These are phyloP conservation scores for Didymella keratinophila DNA, from an alignment of 2,329 filamentous ascomycete genomes.

Conservation along the genomic window DNA sequence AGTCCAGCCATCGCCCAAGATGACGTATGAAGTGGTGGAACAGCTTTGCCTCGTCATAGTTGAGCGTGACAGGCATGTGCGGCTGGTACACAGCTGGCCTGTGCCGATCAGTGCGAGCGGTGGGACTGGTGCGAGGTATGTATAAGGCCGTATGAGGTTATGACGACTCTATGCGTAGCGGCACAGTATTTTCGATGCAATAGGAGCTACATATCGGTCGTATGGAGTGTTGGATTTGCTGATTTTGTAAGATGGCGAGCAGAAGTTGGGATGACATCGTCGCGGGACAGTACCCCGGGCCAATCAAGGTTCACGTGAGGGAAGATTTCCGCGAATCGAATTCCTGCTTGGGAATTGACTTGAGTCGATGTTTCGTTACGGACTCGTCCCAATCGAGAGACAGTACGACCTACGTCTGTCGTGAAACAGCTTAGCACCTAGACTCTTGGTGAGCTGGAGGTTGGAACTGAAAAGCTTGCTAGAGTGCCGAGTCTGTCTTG, in stretches of 20 bases:
- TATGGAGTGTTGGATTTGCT: neutral
- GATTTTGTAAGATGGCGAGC: neutral
- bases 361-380: neutral
- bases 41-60: conserved; percentile 33
- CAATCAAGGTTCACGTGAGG: neutral
- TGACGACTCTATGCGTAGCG: neutral
- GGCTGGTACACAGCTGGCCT: neutral
- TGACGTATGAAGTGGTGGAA: conserved; percentile 41
- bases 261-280: neutral
- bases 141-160: neutral
- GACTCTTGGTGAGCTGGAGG: neutral
- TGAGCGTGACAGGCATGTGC: conserved; percentile 23
- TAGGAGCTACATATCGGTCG: neutral
- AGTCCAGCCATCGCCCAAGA: conserved; percentile 44
- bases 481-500: neutral
- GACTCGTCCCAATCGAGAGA: neutral
- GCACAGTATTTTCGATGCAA: neutral
- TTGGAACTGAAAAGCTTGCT: neutral
- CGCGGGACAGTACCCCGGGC: neutral
- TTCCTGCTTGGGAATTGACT: neutral
- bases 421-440: neutral
- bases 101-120: neutral
- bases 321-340: neutral
- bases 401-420: neutral
- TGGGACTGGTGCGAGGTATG: neutral